Base-by-base conservation (phyloP, 768 basidiomycete species). In the Leccinellum rugosiceps region DNA sequence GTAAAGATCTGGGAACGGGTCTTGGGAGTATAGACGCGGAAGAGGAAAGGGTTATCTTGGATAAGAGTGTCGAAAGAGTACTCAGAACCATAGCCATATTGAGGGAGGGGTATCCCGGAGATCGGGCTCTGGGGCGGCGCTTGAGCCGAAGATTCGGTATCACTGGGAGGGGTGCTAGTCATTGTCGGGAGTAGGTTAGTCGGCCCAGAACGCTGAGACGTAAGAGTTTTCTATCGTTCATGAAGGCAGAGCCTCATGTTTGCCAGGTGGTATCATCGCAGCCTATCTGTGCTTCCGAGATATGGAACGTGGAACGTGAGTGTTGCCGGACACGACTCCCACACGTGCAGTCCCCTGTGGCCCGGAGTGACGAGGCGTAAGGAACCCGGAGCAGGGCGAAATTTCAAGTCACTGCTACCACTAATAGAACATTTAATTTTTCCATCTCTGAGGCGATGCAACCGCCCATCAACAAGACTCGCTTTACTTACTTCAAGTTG, bases 1-100 rank as follows among this genome's bases (percentile, higher is more conserved):
- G 84, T 82, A 64, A 76, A 73, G 62, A 79, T 78, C 19, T 80
- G 80, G 2, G 82, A 80, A 44, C 74, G 77, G 55, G 80, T 77
- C 66, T 84, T 88, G 28, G 89, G 89, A 34, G 88, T 90, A 68
- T 91, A 85, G 14, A 92, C 83, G 44, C 90, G 87, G 76, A 88
- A 92, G 64, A 92, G 79, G 72, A 89, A 90, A 32, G 81, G 83
- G 68, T 90, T 91, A 53, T 79, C 76, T 53, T 79, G 74, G 61
- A 86, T 72, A 45, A 92, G 80, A 34, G 72, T 75, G 52, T 82
- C 79, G 67, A 91, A 91, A 44, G 83, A 76, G 67, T 80, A 72
- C 61, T 86, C 82, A 44, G 80, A 67, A 44, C 84, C 81, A 67
- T 90, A 90, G 52, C 89, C 88, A 64, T 86, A 86, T 70, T 89